phyloP scores from a whole-genome alignment of 257 asterid species.

The Plantago elongata region DNA sequence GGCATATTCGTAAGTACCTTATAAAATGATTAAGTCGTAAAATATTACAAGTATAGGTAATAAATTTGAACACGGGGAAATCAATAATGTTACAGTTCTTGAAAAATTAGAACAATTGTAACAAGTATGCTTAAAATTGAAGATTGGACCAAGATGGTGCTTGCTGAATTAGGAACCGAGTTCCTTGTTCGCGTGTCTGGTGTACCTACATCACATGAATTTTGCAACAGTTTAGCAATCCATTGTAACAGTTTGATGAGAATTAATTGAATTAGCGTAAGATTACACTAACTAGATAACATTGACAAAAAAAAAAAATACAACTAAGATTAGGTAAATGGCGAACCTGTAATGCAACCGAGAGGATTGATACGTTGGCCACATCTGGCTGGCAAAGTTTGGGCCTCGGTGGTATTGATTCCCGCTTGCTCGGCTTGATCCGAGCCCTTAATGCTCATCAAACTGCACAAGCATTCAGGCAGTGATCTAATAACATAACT shows the following conservation, averaged over 20 bases:
- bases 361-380: slow-evolving; percentile 73
- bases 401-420: slow-evolving; percentile 54
- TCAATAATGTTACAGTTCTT: slow-evolving; percentile 8
- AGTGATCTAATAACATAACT: slow-evolving; percentile 39
- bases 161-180: slow-evolving; percentile 15
- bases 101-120: slow-evolving; percentile 3
- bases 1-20: too few species aligned
- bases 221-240: background rate
- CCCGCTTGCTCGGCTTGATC: slow-evolving; percentile 64
- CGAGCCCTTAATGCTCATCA: slow-evolving; percentile 63
- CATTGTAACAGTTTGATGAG: background rate
- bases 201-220: slow-evolving; percentile 24
- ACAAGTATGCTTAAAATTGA: slow-evolving; percentile 4
- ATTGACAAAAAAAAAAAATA: too few species aligned
- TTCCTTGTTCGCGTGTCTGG: slow-evolving; percentile 29
- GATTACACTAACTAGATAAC: too few species aligned
- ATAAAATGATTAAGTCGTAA: background rate
- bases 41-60: background rate
- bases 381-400: slow-evolving; percentile 69
- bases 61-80: background rate
- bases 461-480: slow-evolving; percentile 74
- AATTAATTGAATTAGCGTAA: too few species aligned
- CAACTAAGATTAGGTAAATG: background rate
- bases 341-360: slow-evolving; percentile 65
- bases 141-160: slow-evolving; percentile 2